Conservation (phyloP, 2,329 filamentous ascomycete genomes). For the Cercospora sp. region DNA sequence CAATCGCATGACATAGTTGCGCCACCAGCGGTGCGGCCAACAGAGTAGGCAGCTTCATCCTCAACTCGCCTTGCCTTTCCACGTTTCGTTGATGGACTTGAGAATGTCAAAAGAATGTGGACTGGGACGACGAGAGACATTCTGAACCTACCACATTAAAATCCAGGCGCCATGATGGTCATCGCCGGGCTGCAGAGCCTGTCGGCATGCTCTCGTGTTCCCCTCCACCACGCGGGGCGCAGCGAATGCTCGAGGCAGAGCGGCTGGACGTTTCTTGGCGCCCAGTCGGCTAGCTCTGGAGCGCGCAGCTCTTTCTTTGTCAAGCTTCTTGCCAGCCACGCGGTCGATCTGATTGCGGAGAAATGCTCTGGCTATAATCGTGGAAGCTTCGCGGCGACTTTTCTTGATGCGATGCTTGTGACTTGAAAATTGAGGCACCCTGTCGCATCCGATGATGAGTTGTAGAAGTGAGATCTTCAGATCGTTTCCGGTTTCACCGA, state of each 20-base stretch:
- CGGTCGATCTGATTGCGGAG: neutral
- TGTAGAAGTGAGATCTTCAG: neutral
- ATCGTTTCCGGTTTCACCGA: neutral
- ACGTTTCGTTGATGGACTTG: neutral
- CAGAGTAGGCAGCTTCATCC: neutral
- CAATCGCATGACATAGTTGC: constrained; percentile 26
- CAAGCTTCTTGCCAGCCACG: constrained; percentile 3
- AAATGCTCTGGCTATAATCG: neutral
- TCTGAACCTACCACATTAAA: neutral
- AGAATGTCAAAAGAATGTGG: neutral
- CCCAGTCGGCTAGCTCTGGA: neutral
- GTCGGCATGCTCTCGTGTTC: constrained; percentile 6
- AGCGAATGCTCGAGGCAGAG: constrained; percentile 4
- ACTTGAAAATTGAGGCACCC: neutral
- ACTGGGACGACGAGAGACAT: neutral
- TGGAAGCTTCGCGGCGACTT: neutral
- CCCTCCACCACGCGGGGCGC: constrained; percentile 6
- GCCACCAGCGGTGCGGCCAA: constrained; percentile 24
- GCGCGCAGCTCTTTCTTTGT: constrained; percentile 1
- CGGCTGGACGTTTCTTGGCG: constrained; percentile 7
- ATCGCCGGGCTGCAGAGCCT: neutral
- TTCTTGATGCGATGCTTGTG: neutral
- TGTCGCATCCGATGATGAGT: neutral
- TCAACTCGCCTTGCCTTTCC: neutral
- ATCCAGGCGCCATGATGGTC: constrained; percentile 1